A percentile compares a stretch with the other conserved stretches of the same genome.
phyloP scores from a whole-genome alignment of 1,139 yeast species.

The Blastobotrys capitulatus region DNA sequence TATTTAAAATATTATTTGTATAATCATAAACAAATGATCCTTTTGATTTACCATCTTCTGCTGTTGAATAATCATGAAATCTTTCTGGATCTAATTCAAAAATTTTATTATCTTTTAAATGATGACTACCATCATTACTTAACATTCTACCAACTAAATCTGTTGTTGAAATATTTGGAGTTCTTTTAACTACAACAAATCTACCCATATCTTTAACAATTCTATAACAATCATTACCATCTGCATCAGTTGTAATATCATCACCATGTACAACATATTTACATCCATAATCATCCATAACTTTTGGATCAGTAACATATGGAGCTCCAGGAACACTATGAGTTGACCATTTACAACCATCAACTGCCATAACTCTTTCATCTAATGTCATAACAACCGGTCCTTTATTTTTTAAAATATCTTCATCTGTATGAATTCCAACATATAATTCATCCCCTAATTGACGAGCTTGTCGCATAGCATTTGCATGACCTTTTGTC shows the following conservation, averaged over 20 bases:
- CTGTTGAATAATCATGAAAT: constrained; percentile 60
- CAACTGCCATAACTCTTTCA: constrained; percentile 78
- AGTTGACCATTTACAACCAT: constrained; percentile 88
- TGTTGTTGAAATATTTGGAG: constrained; percentile 91
- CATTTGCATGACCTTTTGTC: constrained; percentile 83
- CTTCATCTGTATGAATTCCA: constrained; percentile 92
- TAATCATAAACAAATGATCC: constrained; percentile 56
- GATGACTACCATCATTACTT: constrained; percentile 50
- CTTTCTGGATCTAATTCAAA: constrained; percentile 28
- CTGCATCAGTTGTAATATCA: constrained; percentile 92
- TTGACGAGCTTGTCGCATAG: constrained; percentile 86
- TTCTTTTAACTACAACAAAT: constrained; percentile 82
- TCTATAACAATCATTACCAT: constrained; percentile 90
- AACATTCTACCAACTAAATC: constrained; percentile 92
- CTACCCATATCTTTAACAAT: constrained; percentile 78
- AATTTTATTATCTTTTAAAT: constrained; percentile 36
- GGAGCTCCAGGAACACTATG: constrained; percentile 75
- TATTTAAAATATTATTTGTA: constrained; percentile 15
- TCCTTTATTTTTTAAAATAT: constrained; percentile 75
- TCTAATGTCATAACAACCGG: constrained; percentile 84
- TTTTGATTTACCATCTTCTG: constrained; percentile 52
- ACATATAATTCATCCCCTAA: constrained; percentile 67
- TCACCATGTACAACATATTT: constrained; percentile 94
- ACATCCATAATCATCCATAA: constrained; percentile 72
- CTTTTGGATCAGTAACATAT: constrained; percentile 84